A percentile compares a stretch with the other conserved stretches of the same genome.
Evolutionary conservation across 352 stramenopile genomes (phyloP).

Genomic region (Globisporangium barbulae): DNA sequence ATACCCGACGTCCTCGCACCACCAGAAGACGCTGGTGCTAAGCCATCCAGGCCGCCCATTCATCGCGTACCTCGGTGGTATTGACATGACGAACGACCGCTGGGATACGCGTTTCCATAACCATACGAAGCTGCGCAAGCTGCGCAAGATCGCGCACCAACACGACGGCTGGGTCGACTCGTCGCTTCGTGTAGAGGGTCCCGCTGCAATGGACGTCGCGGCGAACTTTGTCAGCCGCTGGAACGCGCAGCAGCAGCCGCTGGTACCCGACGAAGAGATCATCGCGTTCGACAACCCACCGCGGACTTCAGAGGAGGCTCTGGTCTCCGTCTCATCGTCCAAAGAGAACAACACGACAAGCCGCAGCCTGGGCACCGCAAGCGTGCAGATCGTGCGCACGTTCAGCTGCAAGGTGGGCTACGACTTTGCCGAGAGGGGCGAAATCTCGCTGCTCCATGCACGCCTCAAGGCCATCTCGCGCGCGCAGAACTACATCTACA

Average conservation of each 20-base stretch:
- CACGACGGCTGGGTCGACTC: constrained; percentile 33
- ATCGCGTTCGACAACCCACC: constrained; percentile 7
- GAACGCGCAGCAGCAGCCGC: constrained; percentile 17
- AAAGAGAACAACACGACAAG: neutral
- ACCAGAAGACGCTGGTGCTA: constrained; percentile 6
- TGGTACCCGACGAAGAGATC: constrained; percentile 6
- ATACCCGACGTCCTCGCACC: constrained; percentile 7
- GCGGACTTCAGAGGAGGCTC: neutral
- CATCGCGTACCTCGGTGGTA: constrained; percentile 29
- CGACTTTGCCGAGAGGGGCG: constrained; percentile 29
- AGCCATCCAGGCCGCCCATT: neutral
- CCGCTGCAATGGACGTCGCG: constrained; percentile 21
- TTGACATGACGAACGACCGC: constrained; percentile 29
- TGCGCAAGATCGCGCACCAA: constrained; percentile 5
- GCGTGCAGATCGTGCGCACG: constrained; percentile 36
- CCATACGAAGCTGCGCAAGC: constrained; percentile 10
- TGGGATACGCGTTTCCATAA: constrained; percentile 38
- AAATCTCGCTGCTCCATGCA: constrained; percentile 29
- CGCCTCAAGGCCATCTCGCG: constrained; percentile 33
- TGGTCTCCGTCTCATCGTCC: neutral
- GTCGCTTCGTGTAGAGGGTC: constrained; percentile 20
- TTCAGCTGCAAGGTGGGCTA: constrained; percentile 34
- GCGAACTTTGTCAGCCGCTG: constrained; percentile 32
- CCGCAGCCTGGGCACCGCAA: neutral
- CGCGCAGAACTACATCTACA: constrained; percentile 39